These are phyloP conservation scores for Camellia oleifera DNA, from an alignment of 179 eudicot species.

Conservation along the genomic window DNA sequence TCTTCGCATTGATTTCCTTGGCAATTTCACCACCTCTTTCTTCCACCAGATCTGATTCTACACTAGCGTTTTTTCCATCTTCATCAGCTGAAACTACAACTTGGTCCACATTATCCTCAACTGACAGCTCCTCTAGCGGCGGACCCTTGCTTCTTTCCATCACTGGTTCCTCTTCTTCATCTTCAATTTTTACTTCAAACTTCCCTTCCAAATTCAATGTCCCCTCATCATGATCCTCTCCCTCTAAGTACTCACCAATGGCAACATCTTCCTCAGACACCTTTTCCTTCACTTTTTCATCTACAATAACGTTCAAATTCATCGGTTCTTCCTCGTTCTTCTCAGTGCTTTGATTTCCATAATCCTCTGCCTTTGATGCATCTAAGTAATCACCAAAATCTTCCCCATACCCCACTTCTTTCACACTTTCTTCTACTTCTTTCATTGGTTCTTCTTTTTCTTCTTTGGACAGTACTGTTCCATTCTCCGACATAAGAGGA, in stretches of 20 bases:
- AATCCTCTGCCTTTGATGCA: conserved; percentile 3
- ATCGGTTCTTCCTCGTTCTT: conserved; percentile 25
- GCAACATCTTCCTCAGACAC: conserved; percentile 41
- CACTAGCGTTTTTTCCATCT: conserved; percentile 20
- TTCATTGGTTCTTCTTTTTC: conserved; percentile 6
- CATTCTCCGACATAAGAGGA: conserved; percentile 17
- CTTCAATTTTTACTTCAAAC: conserved; percentile 28
- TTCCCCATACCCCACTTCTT: conserved; percentile 35
- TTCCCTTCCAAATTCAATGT: conserved; percentile 17
- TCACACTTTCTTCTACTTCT: not conserved
- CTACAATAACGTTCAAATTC: not conserved
- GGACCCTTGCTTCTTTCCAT: conserved; percentile 18
- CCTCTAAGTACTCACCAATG: conserved; percentile 25
- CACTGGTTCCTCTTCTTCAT: conserved; percentile 24
- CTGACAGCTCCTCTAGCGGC: not conserved
- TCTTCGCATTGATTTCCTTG: conserved; percentile 9
- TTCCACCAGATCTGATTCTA: not conserved
- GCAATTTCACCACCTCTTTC: not conserved
- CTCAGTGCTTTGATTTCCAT: conserved; percentile 10
- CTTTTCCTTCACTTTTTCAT: conserved; percentile 28
- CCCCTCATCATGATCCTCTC: conserved; percentile 14
- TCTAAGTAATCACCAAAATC: conserved; percentile 29
- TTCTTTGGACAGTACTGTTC: conserved; percentile 9
- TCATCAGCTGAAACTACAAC: conserved; percentile 24
- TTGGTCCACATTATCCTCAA: conserved; percentile 1